Conservation (phyloP, 2,329 filamentous ascomycete species). For the Neoscytalidium dimidiatum region DNA sequence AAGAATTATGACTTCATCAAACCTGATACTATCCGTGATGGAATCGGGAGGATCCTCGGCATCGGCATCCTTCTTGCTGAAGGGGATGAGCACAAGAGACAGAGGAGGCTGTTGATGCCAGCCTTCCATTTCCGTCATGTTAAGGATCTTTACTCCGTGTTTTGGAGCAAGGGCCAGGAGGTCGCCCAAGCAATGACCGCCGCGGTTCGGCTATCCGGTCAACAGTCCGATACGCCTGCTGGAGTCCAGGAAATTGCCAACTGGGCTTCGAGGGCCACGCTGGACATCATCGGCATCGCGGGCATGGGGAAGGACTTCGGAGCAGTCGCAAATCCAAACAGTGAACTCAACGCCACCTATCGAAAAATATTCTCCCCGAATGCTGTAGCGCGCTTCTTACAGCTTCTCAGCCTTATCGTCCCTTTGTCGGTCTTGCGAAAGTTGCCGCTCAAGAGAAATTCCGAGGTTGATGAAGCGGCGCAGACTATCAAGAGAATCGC, state of each 20-base stretch:
- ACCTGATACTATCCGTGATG: slow-evolving; percentile 47
- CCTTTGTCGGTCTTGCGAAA: slow-evolving; percentile 61
- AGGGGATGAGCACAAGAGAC: slow-evolving; percentile 85
- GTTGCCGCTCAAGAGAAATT: slow-evolving; percentile 72
- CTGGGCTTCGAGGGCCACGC: slow-evolving; percentile 54
- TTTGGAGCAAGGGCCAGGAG: slow-evolving; percentile 52
- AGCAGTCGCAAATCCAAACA: slow-evolving; percentile 51
- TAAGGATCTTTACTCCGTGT: slow-evolving; percentile 52
- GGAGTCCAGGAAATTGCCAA: slow-evolving; percentile 46
- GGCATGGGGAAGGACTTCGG: slow-evolving; percentile 61
- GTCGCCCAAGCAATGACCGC: slow-evolving; percentile 38
- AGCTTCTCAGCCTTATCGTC: slow-evolving; percentile 63
- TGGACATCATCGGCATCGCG: slow-evolving; percentile 61
- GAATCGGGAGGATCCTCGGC: slow-evolving; percentile 66
- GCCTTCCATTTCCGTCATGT: slow-evolving; percentile 54
- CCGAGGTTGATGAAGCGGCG: slow-evolving; percentile 39
- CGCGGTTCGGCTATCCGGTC: slow-evolving; percentile 27
- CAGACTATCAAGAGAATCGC: slow-evolving; percentile 60
- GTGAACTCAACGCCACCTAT: slow-evolving; percentile 56
- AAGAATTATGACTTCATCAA: slow-evolving; percentile 56
- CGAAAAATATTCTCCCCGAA: slow-evolving; percentile 52
- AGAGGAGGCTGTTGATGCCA: slow-evolving; percentile 51
- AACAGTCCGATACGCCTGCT: slow-evolving; percentile 24
- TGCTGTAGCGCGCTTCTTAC: slow-evolving; percentile 56
- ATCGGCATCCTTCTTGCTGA: slow-evolving; percentile 77